phyloP scores from a whole-genome alignment of 1,139 yeast species.

The Hyphopichia burtonii region DNA sequence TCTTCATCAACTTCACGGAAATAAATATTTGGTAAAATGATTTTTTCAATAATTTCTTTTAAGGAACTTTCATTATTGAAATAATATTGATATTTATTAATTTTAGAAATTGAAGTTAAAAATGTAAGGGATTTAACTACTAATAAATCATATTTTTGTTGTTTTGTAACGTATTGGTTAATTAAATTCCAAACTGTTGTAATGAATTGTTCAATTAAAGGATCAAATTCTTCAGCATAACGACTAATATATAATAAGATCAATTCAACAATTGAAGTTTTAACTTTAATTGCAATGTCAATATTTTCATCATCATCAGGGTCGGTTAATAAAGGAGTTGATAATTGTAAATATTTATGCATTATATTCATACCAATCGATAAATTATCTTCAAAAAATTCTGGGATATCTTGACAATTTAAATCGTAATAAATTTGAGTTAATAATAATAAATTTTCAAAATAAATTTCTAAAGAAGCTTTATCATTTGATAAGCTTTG shows the following conservation, averaged over 20 bases:
- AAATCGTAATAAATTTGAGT: constrained; percentile 86
- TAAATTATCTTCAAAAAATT: constrained; percentile 92
- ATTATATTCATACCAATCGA: constrained; percentile 73
- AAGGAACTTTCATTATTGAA: constrained; percentile 70
- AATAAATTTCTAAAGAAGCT: constrained; percentile 51
- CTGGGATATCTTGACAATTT: constrained; percentile 97
- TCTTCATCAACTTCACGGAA: constrained; percentile 88
- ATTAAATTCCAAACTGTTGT: constrained; percentile 81
- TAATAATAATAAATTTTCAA: constrained; percentile 71
- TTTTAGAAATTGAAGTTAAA: constrained; percentile 75
- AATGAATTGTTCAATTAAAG: constrained; percentile 73
- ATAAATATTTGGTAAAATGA: constrained; percentile 83
- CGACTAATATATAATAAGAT: constrained; percentile 84
- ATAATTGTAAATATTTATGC: constrained; percentile 73
- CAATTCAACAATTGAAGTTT: constrained; percentile 82
- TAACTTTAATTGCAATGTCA: constrained; percentile 69
- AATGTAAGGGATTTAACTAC: constrained; percentile 81
- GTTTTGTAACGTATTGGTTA: constrained; percentile 57
- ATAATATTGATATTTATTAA: constrained; percentile 56
- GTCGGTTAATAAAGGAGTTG: constrained; percentile 54
- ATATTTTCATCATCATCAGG: constrained; percentile 68
- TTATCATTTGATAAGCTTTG: constrained; percentile 34
- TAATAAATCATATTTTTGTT: constrained; percentile 79
- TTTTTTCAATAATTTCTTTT: constrained; percentile 75
- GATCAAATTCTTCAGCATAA: constrained; percentile 86